A percentile compares a stretch with the other conserved stretches of the same genome.
phyloP scores from a whole-genome alignment of 768 basidiomycete genomes.

The Astraeus odoratus region DNA sequence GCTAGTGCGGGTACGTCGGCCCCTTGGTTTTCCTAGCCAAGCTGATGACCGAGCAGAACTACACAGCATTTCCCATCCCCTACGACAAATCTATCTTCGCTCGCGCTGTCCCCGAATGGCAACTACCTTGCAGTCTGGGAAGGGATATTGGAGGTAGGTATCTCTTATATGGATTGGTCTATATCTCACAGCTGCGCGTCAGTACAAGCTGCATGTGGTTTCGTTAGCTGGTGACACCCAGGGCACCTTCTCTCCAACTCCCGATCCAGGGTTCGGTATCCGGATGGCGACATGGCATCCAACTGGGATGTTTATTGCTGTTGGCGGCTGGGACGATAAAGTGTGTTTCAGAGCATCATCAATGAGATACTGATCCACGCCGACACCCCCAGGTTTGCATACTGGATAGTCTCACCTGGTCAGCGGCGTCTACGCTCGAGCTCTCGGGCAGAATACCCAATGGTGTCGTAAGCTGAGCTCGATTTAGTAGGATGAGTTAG shows the following conservation, averaged over 20 bases:
- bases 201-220: constrained; percentile 76
- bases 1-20: constrained; percentile 51
- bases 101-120: constrained; percentile 72
- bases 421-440: constrained; percentile 55
- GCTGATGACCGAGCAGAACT: constrained; percentile 14
- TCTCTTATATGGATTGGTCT: neutral
- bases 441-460: constrained; percentile 49
- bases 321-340: constrained; percentile 88
- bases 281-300: constrained; percentile 82
- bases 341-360: constrained; percentile 29
- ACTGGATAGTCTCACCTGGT: constrained; percentile 73
- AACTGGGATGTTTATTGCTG: constrained; percentile 69
- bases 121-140: constrained; percentile 79
- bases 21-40: constrained; percentile 4
- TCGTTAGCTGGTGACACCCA: constrained; percentile 58
- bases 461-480: constrained; percentile 42
- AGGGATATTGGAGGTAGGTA: constrained; percentile 69
- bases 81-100: constrained; percentile 62
- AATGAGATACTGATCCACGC: neutral
- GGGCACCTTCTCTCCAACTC: constrained; percentile 60
- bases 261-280: constrained; percentile 82
- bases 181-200: neutral
- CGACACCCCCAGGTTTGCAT: constrained; percentile 52
- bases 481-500: neutral
- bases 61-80: constrained; percentile 77